phyloP scores from a whole-genome alignment of 148 eudicot genomes.

The Silene uniflora region DNA sequence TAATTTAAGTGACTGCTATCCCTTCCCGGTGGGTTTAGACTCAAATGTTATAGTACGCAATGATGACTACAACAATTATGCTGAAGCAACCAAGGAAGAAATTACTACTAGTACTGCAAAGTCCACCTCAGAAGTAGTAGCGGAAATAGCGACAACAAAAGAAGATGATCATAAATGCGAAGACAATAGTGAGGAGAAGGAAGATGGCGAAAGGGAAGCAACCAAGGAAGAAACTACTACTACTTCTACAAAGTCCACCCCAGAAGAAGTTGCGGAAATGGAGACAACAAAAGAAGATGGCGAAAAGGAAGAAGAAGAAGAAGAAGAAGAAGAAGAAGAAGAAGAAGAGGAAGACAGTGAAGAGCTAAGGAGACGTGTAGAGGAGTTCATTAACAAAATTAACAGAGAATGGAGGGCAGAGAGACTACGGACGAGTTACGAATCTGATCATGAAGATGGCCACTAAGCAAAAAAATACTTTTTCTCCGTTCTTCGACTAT shows the following conservation, averaged over 20 bases:
- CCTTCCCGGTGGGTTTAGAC: neutral
- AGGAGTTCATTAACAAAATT: slow-evolving; percentile 64
- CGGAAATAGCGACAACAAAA: neutral
- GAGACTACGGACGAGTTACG: slow-evolving; percentile 27
- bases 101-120: too few species aligned
- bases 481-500: neutral
- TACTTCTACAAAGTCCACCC: neutral
- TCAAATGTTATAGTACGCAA: neutral
- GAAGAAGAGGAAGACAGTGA: slow-evolving; percentile 32
- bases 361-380: slow-evolving; percentile 51
- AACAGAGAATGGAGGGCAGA: slow-evolving; percentile 63
- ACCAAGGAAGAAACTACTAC: neutral
- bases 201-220: neutral
- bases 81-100: neutral
- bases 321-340: neutral
- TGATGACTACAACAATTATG: neutral
- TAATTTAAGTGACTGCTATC: neutral
- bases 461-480: neutral
- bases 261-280: neutral
- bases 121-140: neutral
- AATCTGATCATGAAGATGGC: neutral
- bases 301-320: neutral
- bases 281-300: neutral
- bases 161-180: neutral
- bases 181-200: neutral